A percentile compares a stretch with the other conserved stretches of the same genome.
phyloP scores from a whole-genome alignment of 2,329 filamentous ascomycete species.

The Tolypocladium amazonense region DNA sequence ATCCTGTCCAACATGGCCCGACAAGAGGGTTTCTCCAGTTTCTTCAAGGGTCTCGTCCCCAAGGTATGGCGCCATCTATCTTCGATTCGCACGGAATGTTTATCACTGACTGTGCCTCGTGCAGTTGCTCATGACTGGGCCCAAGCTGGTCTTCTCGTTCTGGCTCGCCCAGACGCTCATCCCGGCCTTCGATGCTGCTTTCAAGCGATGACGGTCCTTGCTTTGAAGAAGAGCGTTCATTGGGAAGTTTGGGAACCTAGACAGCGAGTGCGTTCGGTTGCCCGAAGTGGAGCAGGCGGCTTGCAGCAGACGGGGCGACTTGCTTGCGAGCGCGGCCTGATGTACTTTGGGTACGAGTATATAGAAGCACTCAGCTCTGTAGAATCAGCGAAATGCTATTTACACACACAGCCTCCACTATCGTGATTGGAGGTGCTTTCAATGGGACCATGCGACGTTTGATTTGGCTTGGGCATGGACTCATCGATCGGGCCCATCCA shows the following conservation, averaged over 20 bases:
- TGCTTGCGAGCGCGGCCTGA: neutral
- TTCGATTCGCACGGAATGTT: neutral
- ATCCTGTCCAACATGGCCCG: conserved; percentile 89
- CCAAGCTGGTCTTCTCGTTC: conserved; percentile 98
- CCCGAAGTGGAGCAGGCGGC: conserved; percentile 1
- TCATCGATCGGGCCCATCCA: neutral
- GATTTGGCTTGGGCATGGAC: neutral
- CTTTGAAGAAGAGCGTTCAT: conserved; percentile 7
- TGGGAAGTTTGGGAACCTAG: neutral
- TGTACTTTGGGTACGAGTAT: conserved; percentile 6
- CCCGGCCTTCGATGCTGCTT: conserved; percentile 63
- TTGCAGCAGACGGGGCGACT: neutral
- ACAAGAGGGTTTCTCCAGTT: conserved; percentile 74
- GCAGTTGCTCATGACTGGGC: conserved; percentile 91
- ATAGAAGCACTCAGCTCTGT: conserved; percentile 12
- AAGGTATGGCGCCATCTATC: conserved; percentile 44
- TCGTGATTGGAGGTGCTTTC: neutral
- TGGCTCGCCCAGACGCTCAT: conserved; percentile 98
- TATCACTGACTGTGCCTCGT: conserved; percentile 9
- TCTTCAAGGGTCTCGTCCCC: conserved; percentile 96
- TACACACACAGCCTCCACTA: neutral
- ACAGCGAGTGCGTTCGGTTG: neutral
- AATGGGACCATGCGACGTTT: neutral
- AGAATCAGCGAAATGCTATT: conserved; percentile 3
- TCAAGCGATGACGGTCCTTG: conserved; percentile 22